These are phyloP conservation scores for Aspergillus baeticus DNA, from an alignment of 495 filamentous ascomycete species.

Conservation along the genomic window DNA sequence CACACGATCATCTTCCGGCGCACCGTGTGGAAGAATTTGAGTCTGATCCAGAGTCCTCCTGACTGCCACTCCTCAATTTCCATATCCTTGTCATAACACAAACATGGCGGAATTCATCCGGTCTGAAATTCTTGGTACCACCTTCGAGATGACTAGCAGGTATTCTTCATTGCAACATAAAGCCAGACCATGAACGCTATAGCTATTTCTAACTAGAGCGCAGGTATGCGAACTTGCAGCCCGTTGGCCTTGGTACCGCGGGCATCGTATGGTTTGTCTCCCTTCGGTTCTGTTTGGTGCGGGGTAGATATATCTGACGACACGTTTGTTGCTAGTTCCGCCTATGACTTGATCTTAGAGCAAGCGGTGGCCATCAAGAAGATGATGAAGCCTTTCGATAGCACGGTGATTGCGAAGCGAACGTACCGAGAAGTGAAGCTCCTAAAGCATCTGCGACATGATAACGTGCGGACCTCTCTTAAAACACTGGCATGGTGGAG, in stretches of 20 bases:
- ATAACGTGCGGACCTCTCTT: slow-evolving; percentile 66
- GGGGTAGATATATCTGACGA: background rate
- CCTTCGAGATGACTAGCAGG: slow-evolving; percentile 99
- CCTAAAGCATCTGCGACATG: slow-evolving; percentile 91
- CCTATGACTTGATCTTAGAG: slow-evolving; percentile 90
- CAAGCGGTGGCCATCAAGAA: slow-evolving; percentile 98
- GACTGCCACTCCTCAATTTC: background rate
- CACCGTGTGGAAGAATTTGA: slow-evolving; percentile 1
- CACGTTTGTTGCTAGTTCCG: slow-evolving; percentile 61
- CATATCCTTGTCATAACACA: background rate
- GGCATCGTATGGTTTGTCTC: slow-evolving; percentile 84
- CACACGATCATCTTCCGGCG: background rate
- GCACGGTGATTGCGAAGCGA: slow-evolving; percentile 89
- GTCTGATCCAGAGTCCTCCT: background rate
- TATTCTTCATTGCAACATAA: background rate
- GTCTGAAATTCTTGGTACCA: slow-evolving; percentile 97
- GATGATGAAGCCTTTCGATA: slow-evolving; percentile 99
- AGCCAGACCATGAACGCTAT: slow-evolving; percentile 12
- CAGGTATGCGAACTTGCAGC: slow-evolving; percentile 95
- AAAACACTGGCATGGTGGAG: slow-evolving; percentile 13
- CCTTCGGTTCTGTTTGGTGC: background rate
- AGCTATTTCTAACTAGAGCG: slow-evolving; percentile 6
- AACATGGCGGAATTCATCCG: slow-evolving; percentile 77
- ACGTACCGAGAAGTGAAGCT: slow-evolving; percentile 97
- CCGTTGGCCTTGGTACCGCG: slow-evolving; percentile 98